Evolutionary conservation across 106 monocot species (phyloP).

Genomic region (Dioscorea dumetorum): DNA sequence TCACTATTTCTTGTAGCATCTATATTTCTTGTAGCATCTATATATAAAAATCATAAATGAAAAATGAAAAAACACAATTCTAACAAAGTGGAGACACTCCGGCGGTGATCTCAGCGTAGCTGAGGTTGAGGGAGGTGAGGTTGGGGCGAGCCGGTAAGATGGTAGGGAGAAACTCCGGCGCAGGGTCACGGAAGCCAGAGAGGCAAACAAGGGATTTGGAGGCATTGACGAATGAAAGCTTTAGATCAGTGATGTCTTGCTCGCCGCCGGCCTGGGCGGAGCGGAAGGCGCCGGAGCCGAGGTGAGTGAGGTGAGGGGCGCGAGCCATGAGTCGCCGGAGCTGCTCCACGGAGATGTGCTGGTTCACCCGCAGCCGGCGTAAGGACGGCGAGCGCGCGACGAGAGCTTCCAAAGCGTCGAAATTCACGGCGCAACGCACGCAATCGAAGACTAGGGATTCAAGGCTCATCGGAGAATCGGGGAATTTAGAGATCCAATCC

Average conservation of each 20-base stretch:
- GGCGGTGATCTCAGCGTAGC: slow-evolving; percentile 34
- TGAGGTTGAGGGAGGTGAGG: slow-evolving; percentile 59
- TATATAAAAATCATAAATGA: too few species aligned
- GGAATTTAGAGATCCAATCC: slow-evolving; percentile 76
- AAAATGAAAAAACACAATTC: too few species aligned
- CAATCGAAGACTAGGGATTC: slow-evolving; percentile 78
- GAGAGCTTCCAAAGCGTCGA: slow-evolving; percentile 24
- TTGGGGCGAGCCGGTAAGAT: slow-evolving; percentile 56
- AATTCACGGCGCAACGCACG: slow-evolving; percentile 15
- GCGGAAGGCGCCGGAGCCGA: slow-evolving; percentile 68
- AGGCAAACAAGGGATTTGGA: slow-evolving; percentile 46
- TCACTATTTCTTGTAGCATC: too few species aligned
- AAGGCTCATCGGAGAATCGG: slow-evolving; percentile 36
- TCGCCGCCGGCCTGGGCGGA: not conserved
- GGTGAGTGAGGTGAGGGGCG: slow-evolving; percentile 65
- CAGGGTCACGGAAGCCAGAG: slow-evolving; percentile 48
- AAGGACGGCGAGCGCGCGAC: slow-evolving; percentile 25
- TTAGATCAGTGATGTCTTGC: slow-evolving; percentile 11
- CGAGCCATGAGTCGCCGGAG: slow-evolving; percentile 53
- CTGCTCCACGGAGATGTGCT: slow-evolving; percentile 34
- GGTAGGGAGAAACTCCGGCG: slow-evolving; percentile 33
- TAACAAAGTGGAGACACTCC: too few species aligned
- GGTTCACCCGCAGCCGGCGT: slow-evolving; percentile 29
- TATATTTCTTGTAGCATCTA: too few species aligned
- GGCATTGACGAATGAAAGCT: slow-evolving; percentile 18